phyloP scores from a whole-genome alignment of 2,329 filamentous ascomycete genomes.

The Penicillium sp. region DNA sequence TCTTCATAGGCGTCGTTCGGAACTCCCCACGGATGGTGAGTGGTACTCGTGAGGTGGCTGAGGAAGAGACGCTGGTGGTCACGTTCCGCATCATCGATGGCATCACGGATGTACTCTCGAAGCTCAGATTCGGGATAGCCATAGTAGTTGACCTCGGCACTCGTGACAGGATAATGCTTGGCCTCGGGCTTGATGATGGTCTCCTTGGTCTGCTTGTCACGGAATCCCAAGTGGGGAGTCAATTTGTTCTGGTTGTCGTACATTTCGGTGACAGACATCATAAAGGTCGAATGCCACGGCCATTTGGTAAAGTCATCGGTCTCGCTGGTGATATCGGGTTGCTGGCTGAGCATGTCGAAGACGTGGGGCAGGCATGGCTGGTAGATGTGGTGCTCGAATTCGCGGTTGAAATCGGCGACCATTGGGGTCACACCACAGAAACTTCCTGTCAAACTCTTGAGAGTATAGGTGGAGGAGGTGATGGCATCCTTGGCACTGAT shows the following conservation, averaged over 20 bases:
- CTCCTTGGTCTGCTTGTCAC: conserved; percentile 30
- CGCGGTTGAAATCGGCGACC: conserved; percentile 46
- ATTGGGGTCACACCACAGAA: conserved; percentile 47
- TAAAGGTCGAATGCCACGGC: conserved; percentile 37
- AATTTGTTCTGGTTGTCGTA: conserved; percentile 34
- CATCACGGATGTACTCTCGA: conserved; percentile 35
- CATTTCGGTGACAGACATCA: conserved; percentile 35
- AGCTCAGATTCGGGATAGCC: conserved; percentile 36
- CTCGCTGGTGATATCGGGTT: conserved; percentile 23
- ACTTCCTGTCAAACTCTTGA: conserved; percentile 47
- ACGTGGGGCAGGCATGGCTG: conserved; percentile 48
- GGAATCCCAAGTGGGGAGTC: conserved; percentile 30
- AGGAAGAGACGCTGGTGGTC: conserved; percentile 36
- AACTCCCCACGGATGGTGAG: conserved; percentile 36
- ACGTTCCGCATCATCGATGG: conserved; percentile 32
- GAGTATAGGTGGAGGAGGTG: conserved; percentile 47
- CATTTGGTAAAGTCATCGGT: conserved; percentile 31
- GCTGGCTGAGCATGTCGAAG: conserved; percentile 27
- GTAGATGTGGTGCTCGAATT: conserved; percentile 46
- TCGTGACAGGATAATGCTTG: conserved; percentile 30
- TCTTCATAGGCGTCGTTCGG: conserved; percentile 29
- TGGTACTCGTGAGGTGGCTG: conserved; percentile 36
- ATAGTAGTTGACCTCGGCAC: conserved; percentile 33
- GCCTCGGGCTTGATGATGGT: conserved; percentile 24
- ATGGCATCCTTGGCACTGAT: conserved; percentile 45